Evolutionary conservation across 176 grass and related monocot species (phyloP).

Genomic region (Neostapfia colusana): DNA sequence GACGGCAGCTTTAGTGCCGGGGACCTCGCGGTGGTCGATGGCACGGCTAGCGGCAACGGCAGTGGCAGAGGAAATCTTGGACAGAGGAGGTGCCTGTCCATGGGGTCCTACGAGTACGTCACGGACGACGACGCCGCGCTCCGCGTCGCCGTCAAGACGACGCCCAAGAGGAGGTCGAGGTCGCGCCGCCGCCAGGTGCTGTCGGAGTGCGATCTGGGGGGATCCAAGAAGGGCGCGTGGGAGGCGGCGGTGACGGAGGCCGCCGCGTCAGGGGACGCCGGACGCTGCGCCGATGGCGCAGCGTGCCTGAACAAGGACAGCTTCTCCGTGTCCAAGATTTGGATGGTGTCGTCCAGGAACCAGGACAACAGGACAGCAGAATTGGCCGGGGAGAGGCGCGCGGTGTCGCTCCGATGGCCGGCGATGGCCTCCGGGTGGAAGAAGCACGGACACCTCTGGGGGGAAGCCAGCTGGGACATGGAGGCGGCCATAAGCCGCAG

Average conservation of each 20-base stretch:
- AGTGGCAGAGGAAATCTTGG: slow-evolving; percentile 26
- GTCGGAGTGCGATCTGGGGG: slow-evolving; percentile 66
- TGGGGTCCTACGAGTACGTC: slow-evolving; percentile 92
- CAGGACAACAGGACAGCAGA: not conserved
- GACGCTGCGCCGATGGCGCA: not conserved
- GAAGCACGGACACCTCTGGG: slow-evolving; percentile 15
- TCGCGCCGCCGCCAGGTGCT: slow-evolving; percentile 49
- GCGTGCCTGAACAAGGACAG: slow-evolving; percentile 55
- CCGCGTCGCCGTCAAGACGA: slow-evolving; percentile 61
- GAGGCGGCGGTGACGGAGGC: slow-evolving; percentile 45
- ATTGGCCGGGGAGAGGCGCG: slow-evolving; percentile 31
- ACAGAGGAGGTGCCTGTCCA: slow-evolving; percentile 81
- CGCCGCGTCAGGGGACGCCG: not conserved
- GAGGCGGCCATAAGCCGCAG: slow-evolving; percentile 26
- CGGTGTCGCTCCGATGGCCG: slow-evolving; percentile 67
- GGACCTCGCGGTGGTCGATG: slow-evolving; percentile 23
- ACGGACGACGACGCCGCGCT: slow-evolving; percentile 63
- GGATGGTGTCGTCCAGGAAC: slow-evolving; percentile 38
- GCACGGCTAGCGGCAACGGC: not conserved
- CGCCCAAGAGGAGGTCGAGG: slow-evolving; percentile 59
- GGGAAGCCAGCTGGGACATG: slow-evolving; percentile 43
- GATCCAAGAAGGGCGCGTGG: slow-evolving; percentile 51
- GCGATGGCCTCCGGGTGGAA: slow-evolving; percentile 35
- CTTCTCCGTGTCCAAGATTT: slow-evolving; percentile 81
- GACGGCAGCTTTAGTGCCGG: slow-evolving; percentile 43